Base-by-base conservation (phyloP, 176 grass and related monocot genomes). In the Ananas comosus region DNA sequence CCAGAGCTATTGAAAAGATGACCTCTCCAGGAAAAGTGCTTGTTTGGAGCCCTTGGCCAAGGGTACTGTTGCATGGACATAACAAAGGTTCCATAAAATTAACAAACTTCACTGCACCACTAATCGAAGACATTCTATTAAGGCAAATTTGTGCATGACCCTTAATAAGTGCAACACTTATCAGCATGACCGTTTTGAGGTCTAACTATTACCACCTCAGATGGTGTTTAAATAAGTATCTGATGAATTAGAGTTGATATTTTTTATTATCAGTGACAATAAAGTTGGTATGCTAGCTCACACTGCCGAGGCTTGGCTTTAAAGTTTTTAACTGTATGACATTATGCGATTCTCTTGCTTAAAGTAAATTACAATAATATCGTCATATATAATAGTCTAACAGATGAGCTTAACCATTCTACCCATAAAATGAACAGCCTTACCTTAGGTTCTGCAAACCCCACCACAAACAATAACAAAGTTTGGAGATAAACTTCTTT, bases 391-490 rank as follows among this genome's bases (percentile, higher is more conserved):
- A 42, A 42, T 42, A 42, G 33, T 42, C 33, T 42, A 7, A 42
- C 5, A 42, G 7, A 42, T 42, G 33, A 42, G 33, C 5, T 42
- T 42, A 42, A 42, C 33, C 33, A 42, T 42, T 42, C 33, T 42
- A 59, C 10, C 4, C n/a, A 59, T 18, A 59, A 17, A 59, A 17
- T 59, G 54, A 59, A n/a, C 54, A 59, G 2, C 54, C 16, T 59
- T 78, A 87, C 88, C 84, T 96, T 23, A 96, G 86, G 77, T 96
- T 96, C 81, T 89, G 88, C 1, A 96, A 69, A 0, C 92, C 92
- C 92, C 88, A 96, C 86, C 86, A 96, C 16, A 96, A 86, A 77
- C 92, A 92, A 76, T 85, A 96, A 67, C 85, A 81, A 53, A 89
- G 67, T 71, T 87, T 89, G 11, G 88, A 80, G 1, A 66, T 1